Conservation (phyloP, 2,329 filamentous ascomycete genomes). For the Fusarium lyarnte region DNA sequence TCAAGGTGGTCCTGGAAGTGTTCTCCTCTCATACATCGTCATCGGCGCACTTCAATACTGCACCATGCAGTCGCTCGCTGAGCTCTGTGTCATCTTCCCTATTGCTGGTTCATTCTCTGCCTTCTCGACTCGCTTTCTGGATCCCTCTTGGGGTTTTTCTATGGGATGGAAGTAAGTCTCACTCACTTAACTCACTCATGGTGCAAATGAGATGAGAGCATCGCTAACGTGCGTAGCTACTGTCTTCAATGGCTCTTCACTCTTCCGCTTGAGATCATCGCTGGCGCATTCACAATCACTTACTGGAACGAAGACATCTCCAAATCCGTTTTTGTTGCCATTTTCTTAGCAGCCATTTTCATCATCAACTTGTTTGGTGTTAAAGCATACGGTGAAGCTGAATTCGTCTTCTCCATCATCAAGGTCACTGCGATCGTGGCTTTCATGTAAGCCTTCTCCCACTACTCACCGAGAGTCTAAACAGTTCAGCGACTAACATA, state of each 20-base stretch:
- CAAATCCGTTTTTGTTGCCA: constrained; percentile 79
- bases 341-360: constrained; percentile 82
- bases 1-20: constrained; percentile 78
- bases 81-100: constrained; percentile 89
- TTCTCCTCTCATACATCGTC: constrained; percentile 79
- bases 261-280: constrained; percentile 85
- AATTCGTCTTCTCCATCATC: constrained; percentile 86
- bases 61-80: constrained; percentile 90
- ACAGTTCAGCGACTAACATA: background rate
- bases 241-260: constrained; percentile 88
- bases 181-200: too few species aligned
- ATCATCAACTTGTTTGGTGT: constrained; percentile 88
- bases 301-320: constrained; percentile 77
- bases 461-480: accelerated
- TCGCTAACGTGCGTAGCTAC: constrained; percentile 63
- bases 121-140: constrained; percentile 92
- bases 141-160: constrained; percentile 93
- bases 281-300: constrained; percentile 82
- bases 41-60: constrained; percentile 90
- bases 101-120: constrained; percentile 92
- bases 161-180: constrained; percentile 88
- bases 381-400: constrained; percentile 89
- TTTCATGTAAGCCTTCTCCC: constrained; percentile 74
- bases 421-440: constrained; percentile 88
- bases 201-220: background rate